phyloP scores from a whole-genome alignment of 257 asterid species.

The Lycium ferocissimum region DNA sequence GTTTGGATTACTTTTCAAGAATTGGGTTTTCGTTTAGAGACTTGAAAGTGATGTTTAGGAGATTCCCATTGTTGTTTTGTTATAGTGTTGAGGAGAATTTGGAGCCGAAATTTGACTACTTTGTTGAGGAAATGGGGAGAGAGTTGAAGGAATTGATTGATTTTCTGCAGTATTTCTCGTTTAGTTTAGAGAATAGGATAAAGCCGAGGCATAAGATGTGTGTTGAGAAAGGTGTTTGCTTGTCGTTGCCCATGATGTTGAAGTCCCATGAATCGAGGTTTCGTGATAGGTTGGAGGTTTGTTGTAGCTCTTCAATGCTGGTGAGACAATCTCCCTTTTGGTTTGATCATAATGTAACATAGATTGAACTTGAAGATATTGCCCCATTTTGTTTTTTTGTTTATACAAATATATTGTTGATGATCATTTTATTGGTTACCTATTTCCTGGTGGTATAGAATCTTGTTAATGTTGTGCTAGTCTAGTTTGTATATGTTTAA shows the following conservation, averaged over 20 bases:
- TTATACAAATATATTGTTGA: background rate
- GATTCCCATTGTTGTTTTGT: slow-evolving; percentile 84
- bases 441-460: background rate
- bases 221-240: slow-evolving; percentile 72
- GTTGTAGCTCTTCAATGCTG: slow-evolving; percentile 71
- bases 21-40: slow-evolving; percentile 74
- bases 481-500: background rate
- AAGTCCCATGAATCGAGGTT: slow-evolving; percentile 61
- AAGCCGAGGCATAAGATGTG: slow-evolving; percentile 81
- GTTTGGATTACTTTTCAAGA: slow-evolving; percentile 72
- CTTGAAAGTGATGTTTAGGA: slow-evolving; percentile 64
- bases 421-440: background rate
- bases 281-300: slow-evolving; percentile 69
- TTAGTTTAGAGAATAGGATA: slow-evolving; percentile 86
- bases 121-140: slow-evolving; percentile 92
- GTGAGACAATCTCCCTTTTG: slow-evolving; percentile 80
- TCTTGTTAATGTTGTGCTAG: background rate
- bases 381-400: slow-evolving; percentile 32
- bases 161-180: slow-evolving; percentile 90
- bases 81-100: slow-evolving; percentile 83
- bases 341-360: slow-evolving; percentile 52
- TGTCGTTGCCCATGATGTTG: slow-evolving; percentile 83
- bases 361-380: slow-evolving; percentile 12
- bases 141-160: slow-evolving; percentile 73
- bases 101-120: slow-evolving; percentile 80